Percentiles rank a stretch among this genome's conserved stretches.
Conservation (phyloP, 768 basidiomycete genomes). For the Boletus sp. region DNA sequence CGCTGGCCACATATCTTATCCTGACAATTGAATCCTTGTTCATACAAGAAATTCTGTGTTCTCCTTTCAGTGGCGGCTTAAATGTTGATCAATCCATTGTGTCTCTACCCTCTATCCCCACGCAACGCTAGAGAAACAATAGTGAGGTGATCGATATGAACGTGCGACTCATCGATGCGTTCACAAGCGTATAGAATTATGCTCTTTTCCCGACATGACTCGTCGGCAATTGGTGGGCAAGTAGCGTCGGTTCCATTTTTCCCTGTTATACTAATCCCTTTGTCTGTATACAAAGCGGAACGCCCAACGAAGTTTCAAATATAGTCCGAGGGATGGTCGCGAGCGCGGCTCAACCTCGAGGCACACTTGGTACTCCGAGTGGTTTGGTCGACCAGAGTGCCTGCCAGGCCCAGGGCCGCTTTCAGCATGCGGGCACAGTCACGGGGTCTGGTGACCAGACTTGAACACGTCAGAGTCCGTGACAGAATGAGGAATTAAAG, state of each 20-base stretch:
- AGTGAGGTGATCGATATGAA: conserved; percentile 39
- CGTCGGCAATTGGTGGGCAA: conserved; percentile 12
- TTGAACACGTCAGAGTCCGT: neutral
- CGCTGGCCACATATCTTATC: too few relatives aligned
- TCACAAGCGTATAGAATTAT: conserved; percentile 5
- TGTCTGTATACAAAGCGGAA: neutral
- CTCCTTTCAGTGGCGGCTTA: too few relatives aligned
- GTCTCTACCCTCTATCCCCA: conserved; percentile 12
- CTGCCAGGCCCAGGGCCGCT: neutral
- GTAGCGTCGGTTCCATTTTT: conserved; percentile 2
- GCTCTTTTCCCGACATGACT: neutral
- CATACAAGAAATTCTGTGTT: too few relatives aligned
- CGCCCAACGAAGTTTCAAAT: neutral
- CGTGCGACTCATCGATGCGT: conserved; percentile 23
- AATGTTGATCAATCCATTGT: too few relatives aligned
- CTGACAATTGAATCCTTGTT: too few relatives aligned
- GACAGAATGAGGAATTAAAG: neutral
- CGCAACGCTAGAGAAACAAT: conserved; percentile 42
- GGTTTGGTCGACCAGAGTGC: neutral
- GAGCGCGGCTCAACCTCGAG: too few relatives aligned
- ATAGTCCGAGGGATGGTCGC: neutral
- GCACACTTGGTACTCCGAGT: neutral
- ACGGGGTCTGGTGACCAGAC: neutral
- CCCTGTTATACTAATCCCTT: conserved; percentile 7
- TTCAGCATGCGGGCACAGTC: neutral